Conservation (phyloP, 352 stramenopile genomes). For the Pythium rishiriense region DNA sequence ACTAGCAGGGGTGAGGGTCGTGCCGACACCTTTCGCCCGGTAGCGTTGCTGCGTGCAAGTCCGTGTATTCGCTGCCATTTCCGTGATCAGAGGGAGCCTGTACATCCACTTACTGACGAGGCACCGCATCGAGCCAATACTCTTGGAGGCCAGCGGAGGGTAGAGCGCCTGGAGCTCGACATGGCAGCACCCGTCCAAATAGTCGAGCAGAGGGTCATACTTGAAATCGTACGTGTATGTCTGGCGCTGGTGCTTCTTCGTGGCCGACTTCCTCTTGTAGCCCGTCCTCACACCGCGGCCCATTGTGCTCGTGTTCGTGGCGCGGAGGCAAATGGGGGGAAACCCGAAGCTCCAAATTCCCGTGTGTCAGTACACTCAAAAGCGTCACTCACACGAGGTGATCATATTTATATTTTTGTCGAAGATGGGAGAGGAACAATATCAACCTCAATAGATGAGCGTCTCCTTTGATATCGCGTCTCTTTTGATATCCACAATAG, state of each 20-base stretch:
- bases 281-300: not conserved
- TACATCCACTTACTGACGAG: not conserved
- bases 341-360: too few relatives aligned
- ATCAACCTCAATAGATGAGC: conserved; percentile 9
- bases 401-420: not conserved
- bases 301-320: too few relatives aligned
- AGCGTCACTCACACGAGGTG: conserved; percentile 2
- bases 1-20: not conserved
- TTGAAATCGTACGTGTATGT: conserved; percentile 1
- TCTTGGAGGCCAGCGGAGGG: not conserved
- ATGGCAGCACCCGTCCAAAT: not conserved
- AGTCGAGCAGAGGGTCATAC: not conserved
- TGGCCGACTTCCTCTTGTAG: not conserved
- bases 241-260: not conserved
- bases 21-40: not conserved
- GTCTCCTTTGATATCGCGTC: conserved; percentile 7
- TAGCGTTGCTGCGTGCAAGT: not conserved
- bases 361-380: not conserved
- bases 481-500: conserved; percentile 10
- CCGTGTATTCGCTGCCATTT: not conserved
- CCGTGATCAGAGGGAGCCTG: not conserved
- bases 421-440: not conserved
- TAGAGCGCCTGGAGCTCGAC: not conserved
- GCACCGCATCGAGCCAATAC: not conserved
- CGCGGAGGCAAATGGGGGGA: not conserved